Conservation (phyloP, 805 yeast genomes). For the Candida alai region DNA sequence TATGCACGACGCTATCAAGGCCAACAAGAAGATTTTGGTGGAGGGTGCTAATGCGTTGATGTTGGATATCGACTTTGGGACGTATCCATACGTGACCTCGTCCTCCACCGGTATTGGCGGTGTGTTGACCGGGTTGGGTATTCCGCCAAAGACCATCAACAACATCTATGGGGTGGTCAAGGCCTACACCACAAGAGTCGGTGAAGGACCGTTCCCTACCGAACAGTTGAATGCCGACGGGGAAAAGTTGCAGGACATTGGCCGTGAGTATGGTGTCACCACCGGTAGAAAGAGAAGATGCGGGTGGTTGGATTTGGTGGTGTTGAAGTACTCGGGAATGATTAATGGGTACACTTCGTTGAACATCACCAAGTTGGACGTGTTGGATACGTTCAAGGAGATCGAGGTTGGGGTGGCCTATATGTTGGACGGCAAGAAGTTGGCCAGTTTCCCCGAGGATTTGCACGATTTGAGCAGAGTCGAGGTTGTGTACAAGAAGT, state of each 20-base stretch:
- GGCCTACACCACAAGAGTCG: constrained; percentile 98
- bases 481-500: constrained; percentile 85
- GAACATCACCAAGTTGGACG: constrained; percentile 94
- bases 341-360: constrained; percentile 94
- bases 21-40: constrained; percentile 80
- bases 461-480: constrained; percentile 76
- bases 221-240: constrained; percentile 90
- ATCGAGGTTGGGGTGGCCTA: constrained; percentile 86
- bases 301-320: constrained; percentile 98
- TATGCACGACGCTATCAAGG: constrained; percentile 71
- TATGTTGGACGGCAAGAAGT: constrained; percentile 68
- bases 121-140: constrained; percentile 92
- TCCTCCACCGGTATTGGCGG: constrained; percentile 97
- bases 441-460: constrained; percentile 90
- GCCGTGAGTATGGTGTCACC: constrained; percentile 96
- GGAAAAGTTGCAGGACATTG: constrained; percentile 81
- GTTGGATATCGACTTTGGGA: constrained; percentile 97
- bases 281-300: constrained; percentile 99
- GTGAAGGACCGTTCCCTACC: constrained; percentile 99
- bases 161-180: constrained; percentile 94
- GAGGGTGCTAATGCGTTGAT: constrained; percentile 98
- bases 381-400: constrained; percentile 83
- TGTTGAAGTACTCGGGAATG: constrained; percentile 81
- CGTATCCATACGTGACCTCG: constrained; percentile 96
- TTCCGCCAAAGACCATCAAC: constrained; percentile 82